A percentile compares a stretch with the other conserved stretches of the same genome.
Evolutionary conservation across 495 filamentous ascomycete species (phyloP).

Genomic region (Eremomyces bilateralis): DNA sequence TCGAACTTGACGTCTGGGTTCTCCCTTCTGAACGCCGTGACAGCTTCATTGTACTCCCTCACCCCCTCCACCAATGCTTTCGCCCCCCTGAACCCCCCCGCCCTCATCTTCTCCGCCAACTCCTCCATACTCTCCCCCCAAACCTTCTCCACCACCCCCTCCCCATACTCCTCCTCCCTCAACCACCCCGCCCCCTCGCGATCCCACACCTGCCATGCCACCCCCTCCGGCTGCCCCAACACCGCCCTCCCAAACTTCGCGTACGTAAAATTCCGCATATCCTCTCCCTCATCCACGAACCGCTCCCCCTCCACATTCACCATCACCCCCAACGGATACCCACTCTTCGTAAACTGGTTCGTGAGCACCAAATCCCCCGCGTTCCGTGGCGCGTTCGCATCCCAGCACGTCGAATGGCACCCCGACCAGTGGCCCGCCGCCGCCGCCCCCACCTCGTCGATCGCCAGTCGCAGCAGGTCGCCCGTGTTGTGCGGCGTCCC

Average conservation of each 20-base stretch:
- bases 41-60: constrained; percentile 30
- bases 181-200: constrained; percentile 24
- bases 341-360: constrained; percentile 44
- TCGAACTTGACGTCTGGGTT: constrained; percentile 25
- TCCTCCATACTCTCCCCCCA: constrained; percentile 26
- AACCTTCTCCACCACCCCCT: constrained; percentile 29
- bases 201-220: constrained; percentile 45
- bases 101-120: constrained; percentile 25
- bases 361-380: constrained; percentile 29
- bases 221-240: constrained; percentile 28
- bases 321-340: constrained; percentile 43
- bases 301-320: constrained; percentile 31
- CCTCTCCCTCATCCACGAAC: constrained; percentile 41
- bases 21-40: constrained; percentile 18
- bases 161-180: constrained; percentile 33
- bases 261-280: constrained; percentile 42
- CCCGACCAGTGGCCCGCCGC: constrained; percentile 35
- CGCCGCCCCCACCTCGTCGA: constrained; percentile 26
- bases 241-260: constrained; percentile 36
- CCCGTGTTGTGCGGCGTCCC: constrained; percentile 41
- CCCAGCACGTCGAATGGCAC: constrained; percentile 40
- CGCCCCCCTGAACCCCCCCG: constrained; percentile 22
- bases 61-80: constrained; percentile 26
- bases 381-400: constrained; percentile 30
- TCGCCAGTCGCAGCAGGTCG: constrained; percentile 27